Conservation (phyloP, 2,329 filamentous ascomycete genomes). For the Blastomyces percursus region DNA sequence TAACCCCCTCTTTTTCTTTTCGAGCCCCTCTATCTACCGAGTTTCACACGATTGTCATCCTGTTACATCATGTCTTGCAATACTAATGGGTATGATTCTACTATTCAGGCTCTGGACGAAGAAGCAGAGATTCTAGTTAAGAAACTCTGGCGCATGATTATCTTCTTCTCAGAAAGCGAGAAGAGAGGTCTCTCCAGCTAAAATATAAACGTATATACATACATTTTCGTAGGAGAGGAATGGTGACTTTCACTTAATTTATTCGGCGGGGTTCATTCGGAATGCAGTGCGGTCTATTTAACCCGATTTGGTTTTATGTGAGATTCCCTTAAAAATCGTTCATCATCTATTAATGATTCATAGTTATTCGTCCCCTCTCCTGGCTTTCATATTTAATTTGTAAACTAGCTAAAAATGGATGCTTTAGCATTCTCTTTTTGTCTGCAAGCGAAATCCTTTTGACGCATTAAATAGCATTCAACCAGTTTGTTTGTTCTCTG, state of each 20-base stretch:
- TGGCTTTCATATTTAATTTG: too few relatives aligned
- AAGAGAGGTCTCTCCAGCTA: constrained; percentile 71
- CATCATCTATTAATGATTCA: background rate
- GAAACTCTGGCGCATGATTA: constrained; percentile 97
- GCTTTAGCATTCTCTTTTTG: too few relatives aligned
- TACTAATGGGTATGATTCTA: constrained; percentile 25
- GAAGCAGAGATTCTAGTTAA: constrained; percentile 88
- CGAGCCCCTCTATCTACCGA: background rate
- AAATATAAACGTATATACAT: background rate
- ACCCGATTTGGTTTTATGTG: background rate
- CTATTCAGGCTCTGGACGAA: constrained; percentile 67
- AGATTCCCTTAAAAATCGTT: background rate
- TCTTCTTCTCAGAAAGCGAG: constrained; percentile 94
- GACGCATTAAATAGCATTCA: too few relatives aligned
- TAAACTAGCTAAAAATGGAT: too few relatives aligned
- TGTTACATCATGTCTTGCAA: background rate
- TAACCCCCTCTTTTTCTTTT: background rate
- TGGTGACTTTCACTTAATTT: background rate
- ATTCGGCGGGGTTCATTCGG: background rate
- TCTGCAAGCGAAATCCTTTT: too few relatives aligned
- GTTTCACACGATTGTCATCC: background rate
- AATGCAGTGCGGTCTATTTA: too few relatives aligned
- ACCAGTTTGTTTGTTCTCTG: too few relatives aligned
- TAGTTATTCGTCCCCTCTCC: background rate
- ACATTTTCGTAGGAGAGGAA: background rate